Base-by-base conservation (phyloP, 1,284 basidiomycete genomes). In the Tylopilus orsonianus region DNA sequence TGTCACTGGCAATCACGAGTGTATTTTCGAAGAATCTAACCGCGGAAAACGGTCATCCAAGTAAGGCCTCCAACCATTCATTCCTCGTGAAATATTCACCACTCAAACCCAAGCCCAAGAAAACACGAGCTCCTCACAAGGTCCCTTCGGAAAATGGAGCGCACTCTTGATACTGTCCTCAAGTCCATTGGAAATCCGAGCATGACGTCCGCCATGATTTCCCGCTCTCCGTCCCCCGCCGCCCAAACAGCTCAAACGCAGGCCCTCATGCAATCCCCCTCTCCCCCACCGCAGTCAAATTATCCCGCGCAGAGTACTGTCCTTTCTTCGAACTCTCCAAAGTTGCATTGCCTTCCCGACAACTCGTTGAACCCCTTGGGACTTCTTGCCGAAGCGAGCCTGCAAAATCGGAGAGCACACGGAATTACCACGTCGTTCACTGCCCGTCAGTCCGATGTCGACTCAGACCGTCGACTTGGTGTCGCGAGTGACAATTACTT, bases 401-500 rank as follows among this genome's bases (percentile, higher is more conserved):
- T 97, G 16, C 90, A 92, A 7, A 96, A 95, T 62, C 81, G 89
- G 1, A 79, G 83, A 30, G 80, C 80, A 4, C 71, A 78, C 20
- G 71, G 70, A 0, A 63, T 68, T 4, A 66, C 71, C 24, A 58
- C 70, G 2, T 71, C 66, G 1, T 59, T 78, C 36, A 61, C 69
- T 9, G 75, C 72, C 1, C 64, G 74, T 47, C 57, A 65, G 18
- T 41, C 59, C 3, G 63, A 69, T n/a, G 51, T 57, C 2, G 67
- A 62, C 42, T 70, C 71, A 35, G 68, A 68, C 44, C 73, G 64
- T 34, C 79, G 78, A 54, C 61, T 93, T 16, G 94, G 93, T 8
- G 90, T 97, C 8, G 95, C 93, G 0, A 92, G 87, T 51, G 85
- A 90, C 54, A 83, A 88, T 51, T 99, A 97, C 70, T 99, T 98